Base-by-base conservation (phyloP, 805 yeast genomes). In the Candida chauliodis region DNA sequence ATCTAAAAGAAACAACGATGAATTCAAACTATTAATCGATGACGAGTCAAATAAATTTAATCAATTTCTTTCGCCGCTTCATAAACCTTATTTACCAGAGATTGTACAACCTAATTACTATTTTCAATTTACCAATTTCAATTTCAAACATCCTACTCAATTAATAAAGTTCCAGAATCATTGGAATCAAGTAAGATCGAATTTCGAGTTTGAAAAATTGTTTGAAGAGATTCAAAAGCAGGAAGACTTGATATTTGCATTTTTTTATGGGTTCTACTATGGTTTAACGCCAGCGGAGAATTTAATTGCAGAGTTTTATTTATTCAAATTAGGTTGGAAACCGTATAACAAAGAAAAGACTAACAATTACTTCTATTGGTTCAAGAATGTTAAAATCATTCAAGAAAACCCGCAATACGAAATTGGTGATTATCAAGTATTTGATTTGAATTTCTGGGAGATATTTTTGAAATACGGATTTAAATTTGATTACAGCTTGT, bases 251-350 rank as follows among this genome's bases (percentile, higher is more conserved):
- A 56, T 59, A 7, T 51, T 61, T 52, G 70, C 64, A 8, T 55
- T 69, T 19, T 69, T 69, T 39, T 69, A 60, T 44, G 74, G 74
- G 2, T 64, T 56, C 40, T 68, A 65, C 46, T 66, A 64, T 43
- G 73, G 71, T 2, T 44, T 57, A 17, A 61, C 71, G 4, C 74
- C 74, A 3, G 48, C 66, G 20, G 74, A 69, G 41, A 66, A 66
- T 46, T 52, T 66, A 34, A 58, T 67, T 15, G 72, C 74, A 5
- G 73, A 69, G 49, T 52, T 58, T 2, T 56, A 59, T 40, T 58
- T 69, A 39, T 61, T 60, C 43, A 50, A 53, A 35, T 49, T 67
- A 30, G 72, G 71, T 2, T 69, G 74, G 74, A 61, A 47, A 38
- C 73, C 73, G 1, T 69, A 68, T 40, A 55, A 39, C 40, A 44